phyloP scores from a whole-genome alignment of 208 protist genomes.

The Wallacemonas sp. region DNA sequence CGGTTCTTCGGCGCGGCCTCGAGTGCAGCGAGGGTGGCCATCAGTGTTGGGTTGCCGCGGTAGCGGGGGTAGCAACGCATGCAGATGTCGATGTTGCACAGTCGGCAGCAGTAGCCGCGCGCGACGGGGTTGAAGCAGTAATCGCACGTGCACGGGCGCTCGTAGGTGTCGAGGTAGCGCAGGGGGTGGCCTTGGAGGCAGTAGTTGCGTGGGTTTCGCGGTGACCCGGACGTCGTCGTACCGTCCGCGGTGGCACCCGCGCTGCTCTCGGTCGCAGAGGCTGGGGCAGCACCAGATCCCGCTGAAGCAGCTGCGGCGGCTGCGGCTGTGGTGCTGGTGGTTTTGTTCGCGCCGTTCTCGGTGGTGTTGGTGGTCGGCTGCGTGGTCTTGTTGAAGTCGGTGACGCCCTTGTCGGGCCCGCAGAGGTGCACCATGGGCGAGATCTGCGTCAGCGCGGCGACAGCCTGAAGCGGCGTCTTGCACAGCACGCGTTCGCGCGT shows the following conservation, averaged over 20 bases:
- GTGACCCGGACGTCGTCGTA: not conserved
- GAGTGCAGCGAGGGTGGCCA: conserved; percentile 13
- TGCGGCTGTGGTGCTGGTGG: not conserved
- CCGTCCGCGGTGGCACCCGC: not conserved
- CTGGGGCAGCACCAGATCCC: not conserved
- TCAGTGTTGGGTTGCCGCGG: conserved; percentile 35
- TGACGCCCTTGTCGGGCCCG: conserved; percentile 17
- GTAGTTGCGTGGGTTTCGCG: conserved; percentile 22
- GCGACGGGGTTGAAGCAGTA: conserved; percentile 30
- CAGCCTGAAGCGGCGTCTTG: conserved; percentile 53
- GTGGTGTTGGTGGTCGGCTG: not conserved
- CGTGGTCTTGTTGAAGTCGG: not conserved
- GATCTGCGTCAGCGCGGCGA: conserved; percentile 39
- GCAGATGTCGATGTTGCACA: conserved; percentile 68
- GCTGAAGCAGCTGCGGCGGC: not conserved
- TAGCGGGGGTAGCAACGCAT: conserved; percentile 44
- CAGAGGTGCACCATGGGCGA: conserved; percentile 67
- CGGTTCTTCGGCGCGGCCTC: conserved; percentile 26
- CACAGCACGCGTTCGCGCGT: conserved; percentile 49
- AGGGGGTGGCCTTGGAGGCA: conserved; percentile 66
- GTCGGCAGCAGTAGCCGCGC: conserved; percentile 43
- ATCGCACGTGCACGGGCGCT: conserved; percentile 31
- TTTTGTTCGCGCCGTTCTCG: not conserved
- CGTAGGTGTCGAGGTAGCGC: conserved; percentile 18
- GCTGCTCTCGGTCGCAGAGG: not conserved